Evolutionary conservation across 495 filamentous ascomycete genomes (phyloP).

Genomic region (Aspergillus nidulans): DNA sequence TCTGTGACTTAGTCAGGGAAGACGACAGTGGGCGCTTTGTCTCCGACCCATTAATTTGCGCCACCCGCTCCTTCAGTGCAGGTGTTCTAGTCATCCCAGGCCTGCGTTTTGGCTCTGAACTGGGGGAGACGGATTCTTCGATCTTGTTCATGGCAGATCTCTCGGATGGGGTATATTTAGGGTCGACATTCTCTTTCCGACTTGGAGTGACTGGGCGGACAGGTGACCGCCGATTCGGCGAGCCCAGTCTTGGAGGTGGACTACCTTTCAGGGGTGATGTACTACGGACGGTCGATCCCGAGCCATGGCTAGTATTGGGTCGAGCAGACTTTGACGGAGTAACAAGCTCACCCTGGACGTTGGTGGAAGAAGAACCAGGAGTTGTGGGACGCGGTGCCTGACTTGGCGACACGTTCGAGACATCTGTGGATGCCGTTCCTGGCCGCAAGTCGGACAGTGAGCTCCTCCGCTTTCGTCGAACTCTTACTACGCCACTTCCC

Average conservation of each 20-base stretch:
- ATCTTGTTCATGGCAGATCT: constrained; percentile 31
- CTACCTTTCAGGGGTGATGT: constrained; percentile 28
- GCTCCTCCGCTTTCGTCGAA: constrained; percentile 78
- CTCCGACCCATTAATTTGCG: constrained; percentile 36
- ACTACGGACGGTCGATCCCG: constrained; percentile 28
- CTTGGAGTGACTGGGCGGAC: constrained; percentile 44
- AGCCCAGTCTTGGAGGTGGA: constrained; percentile 30
- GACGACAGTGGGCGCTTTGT: constrained; percentile 31
- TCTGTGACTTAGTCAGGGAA: constrained; percentile 48
- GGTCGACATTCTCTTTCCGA: constrained; percentile 53
- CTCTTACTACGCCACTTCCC: constrained; percentile 35
- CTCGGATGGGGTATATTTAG: constrained; percentile 30
- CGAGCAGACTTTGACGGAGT: constrained; percentile 33
- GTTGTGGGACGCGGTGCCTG: constrained; percentile 34
- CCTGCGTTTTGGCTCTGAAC: constrained; percentile 40
- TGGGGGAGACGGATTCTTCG: constrained; percentile 39
- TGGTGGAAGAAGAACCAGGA: constrained; percentile 26
- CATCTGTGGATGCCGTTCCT: constrained; percentile 44
- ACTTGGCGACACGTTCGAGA: constrained; percentile 32
- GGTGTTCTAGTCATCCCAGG: constrained; percentile 47
- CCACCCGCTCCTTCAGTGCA: constrained; percentile 51
- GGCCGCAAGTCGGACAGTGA: constrained; percentile 84
- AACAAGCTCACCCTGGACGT: constrained; percentile 24
- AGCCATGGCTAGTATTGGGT: constrained; percentile 31
- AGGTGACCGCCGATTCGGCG: constrained; percentile 38